phyloP scores from a whole-genome alignment of 2,329 filamentous ascomycete genomes.

The Meredithiella fracta region DNA sequence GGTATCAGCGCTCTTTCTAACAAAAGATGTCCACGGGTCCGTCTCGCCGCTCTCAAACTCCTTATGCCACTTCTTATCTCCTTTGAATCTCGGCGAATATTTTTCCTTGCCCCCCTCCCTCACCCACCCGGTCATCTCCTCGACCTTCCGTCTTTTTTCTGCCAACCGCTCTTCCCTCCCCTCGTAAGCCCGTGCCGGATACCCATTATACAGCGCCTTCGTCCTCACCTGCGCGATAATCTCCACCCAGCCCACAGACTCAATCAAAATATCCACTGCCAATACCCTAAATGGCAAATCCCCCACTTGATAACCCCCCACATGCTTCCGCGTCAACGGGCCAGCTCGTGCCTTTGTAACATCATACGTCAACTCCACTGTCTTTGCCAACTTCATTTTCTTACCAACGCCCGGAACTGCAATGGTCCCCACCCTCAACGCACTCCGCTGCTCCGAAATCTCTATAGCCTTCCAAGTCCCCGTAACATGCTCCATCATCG shows the following conservation, averaged over 20 bases:
- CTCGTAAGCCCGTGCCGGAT: constrained; percentile 17
- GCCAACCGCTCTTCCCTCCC: constrained; percentile 3
- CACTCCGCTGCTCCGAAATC: constrained; percentile 48
- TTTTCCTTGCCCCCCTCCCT: constrained; percentile 8
- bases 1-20: constrained; percentile 15
- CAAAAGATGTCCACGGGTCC: constrained; percentile 15
- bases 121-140: constrained; percentile 10
- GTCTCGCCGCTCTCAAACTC: constrained; percentile 1
- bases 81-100: constrained; percentile 8
- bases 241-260: constrained; percentile 89
- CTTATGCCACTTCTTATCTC: constrained; percentile 5
- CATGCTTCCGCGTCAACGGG: constrained; percentile 48
- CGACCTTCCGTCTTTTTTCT: constrained; percentile 7
- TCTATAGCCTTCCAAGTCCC: constrained; percentile 62
- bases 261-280: constrained; percentile 70
- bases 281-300: constrained; percentile 65
- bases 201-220: constrained; percentile 26
- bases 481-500: constrained; percentile 60
- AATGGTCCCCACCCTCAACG: constrained; percentile 45
- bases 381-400: constrained; percentile 53
- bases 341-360: constrained; percentile 68
- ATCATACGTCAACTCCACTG: constrained; percentile 60
- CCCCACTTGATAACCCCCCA: constrained; percentile 46
- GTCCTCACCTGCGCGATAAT: constrained; percentile 64
- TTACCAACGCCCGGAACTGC: constrained; percentile 39